phyloP scores from a whole-genome alignment of 2,329 filamentous ascomycete genomes.

The Thermothelomyces thermophilus region DNA sequence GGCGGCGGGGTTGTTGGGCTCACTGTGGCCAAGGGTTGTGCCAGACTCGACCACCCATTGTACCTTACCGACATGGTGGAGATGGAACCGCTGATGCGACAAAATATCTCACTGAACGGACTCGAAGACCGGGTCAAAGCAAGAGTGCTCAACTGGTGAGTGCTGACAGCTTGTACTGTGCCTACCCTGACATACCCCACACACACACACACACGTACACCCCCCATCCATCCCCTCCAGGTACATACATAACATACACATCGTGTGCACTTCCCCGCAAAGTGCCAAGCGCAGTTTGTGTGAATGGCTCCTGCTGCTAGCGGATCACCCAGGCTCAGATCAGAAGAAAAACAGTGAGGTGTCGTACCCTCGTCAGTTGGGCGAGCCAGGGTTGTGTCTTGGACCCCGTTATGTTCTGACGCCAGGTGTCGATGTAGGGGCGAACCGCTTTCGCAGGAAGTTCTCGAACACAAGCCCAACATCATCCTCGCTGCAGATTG shows the following conservation, averaged over 20 bases:
- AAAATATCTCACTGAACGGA: conserved; percentile 77
- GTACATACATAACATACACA: not conserved
- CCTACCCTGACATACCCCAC: too few species aligned
- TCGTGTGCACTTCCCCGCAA: not conserved
- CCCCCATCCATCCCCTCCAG: too few species aligned
- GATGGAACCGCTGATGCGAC: conserved; percentile 79
- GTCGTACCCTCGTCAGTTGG: too few species aligned
- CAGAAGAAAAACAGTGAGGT: too few species aligned
- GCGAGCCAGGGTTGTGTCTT: conserved; percentile 3
- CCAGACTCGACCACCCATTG: conserved; percentile 46
- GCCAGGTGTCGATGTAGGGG: conserved; percentile 42
- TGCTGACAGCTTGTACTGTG: too few species aligned
- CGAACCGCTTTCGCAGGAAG: conserved; percentile 47
- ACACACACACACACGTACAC: too few species aligned
- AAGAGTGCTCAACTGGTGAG: conserved; percentile 73
- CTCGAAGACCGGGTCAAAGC: conserved; percentile 59
- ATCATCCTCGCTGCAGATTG: conserved; percentile 93
- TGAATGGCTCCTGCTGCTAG: too few species aligned
- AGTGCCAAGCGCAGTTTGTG: too few species aligned
- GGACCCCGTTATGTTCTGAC: conserved; percentile 19
- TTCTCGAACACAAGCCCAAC: conserved; percentile 57
- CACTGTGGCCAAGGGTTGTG: conserved; percentile 51
- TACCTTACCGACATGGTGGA: conserved; percentile 80
- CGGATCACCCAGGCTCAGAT: too few species aligned
- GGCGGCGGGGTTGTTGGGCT: conserved; percentile 82